Conservation (phyloP, 1,284 basidiomycete species). For the Rhodotorula sp. region DNA sequence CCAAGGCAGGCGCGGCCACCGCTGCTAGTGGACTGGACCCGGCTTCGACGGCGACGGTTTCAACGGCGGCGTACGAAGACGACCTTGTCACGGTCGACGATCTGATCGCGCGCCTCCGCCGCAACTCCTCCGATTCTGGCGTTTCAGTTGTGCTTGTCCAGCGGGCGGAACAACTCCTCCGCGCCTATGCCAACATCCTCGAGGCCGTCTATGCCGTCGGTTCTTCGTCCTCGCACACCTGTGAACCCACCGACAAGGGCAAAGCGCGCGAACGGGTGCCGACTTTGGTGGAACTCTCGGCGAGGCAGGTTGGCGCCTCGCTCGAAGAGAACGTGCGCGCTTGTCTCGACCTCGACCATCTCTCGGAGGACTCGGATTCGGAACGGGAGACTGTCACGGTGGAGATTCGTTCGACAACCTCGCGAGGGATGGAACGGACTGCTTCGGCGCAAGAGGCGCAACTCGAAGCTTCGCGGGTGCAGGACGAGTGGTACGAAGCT, state of each 20-base stretch:
- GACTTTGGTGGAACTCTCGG: conserved; percentile 3
- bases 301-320: conserved; percentile 10
- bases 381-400: not conserved
- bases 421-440: not conserved
- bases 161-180: not conserved
- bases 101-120: not conserved
- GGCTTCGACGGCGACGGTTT: not conserved
- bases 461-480: not conserved
- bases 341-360: not conserved
- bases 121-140: too few relatives aligned
- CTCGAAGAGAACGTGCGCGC: conserved; percentile 8
- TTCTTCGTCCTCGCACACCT: not conserved
- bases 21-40: too few relatives aligned
- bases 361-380: too few relatives aligned
- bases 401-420: not conserved
- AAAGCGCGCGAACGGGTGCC: not conserved
- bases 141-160: not conserved
- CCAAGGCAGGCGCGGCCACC: not conserved
- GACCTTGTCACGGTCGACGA: not conserved
- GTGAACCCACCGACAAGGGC: not conserved
- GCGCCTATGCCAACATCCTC: conserved; percentile 18
- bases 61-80: not conserved
- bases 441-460: conserved; percentile 10
- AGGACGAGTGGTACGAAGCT: conserved; percentile 23
- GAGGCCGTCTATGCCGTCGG: not conserved